These are phyloP conservation scores for Talaromyces nanjingensis DNA, from an alignment of 495 filamentous ascomycete species.

Conservation along the genomic window DNA sequence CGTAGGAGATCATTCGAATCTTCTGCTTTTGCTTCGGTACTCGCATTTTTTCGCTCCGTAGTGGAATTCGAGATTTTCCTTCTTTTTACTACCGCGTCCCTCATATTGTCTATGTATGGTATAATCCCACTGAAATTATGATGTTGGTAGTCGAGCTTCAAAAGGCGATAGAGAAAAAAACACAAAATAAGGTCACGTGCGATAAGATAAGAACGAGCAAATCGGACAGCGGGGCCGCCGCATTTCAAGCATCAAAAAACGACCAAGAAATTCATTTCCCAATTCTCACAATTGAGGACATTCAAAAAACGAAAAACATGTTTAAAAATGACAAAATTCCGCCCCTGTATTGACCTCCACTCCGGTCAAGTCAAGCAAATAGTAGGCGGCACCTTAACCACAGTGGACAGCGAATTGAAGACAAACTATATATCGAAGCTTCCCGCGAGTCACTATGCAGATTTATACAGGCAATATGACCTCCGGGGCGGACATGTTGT, in stretches of 20 bases:
- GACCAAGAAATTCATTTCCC: background rate
- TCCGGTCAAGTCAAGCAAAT: constrained; percentile 96
- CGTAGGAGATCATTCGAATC: constrained; percentile 54
- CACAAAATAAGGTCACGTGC: constrained; percentile 27
- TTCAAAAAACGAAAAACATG: background rate
- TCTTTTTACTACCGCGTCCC: constrained; percentile 33
- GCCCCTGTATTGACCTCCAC: constrained; percentile 96
- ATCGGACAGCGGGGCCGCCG: background rate
- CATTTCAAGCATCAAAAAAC: background rate
- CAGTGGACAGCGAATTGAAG: constrained; percentile 56
- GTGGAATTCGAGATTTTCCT: constrained; percentile 23
- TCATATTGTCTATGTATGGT: background rate
- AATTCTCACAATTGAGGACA: background rate
- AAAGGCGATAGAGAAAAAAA: background rate
- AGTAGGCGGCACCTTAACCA: constrained; percentile 83
- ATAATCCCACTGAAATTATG: background rate
- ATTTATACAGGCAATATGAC: constrained; percentile 65
- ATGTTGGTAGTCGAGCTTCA: background rate
- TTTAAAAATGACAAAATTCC: constrained; percentile 76
- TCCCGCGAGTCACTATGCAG: constrained; percentile 71
- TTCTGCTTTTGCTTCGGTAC: constrained; percentile 14
- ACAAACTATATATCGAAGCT: constrained; percentile 87
- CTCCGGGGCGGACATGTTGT: constrained; percentile 86
- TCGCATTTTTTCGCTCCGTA: constrained; percentile 12
- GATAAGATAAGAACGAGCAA: constrained; percentile 28